Evolutionary conservation across 2,329 filamentous ascomycete genomes (phyloP), one percentile per base, ranked within the genome.

Genomic region (Sporothrix schenckii): DNA sequence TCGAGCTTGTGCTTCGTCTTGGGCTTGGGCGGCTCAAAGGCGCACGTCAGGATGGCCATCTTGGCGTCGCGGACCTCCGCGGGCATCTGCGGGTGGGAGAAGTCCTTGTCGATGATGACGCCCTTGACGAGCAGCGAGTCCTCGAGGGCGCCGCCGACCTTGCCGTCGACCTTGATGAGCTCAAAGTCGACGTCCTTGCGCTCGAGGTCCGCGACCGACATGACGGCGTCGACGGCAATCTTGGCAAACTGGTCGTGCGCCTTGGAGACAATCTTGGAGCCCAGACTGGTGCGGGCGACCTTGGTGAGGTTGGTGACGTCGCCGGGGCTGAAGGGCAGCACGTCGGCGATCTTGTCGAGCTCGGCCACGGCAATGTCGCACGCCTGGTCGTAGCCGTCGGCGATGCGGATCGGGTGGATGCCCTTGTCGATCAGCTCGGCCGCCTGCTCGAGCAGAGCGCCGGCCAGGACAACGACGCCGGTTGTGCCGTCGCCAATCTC

Each of bases 1-100:
- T 99, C 95, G 73, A 99, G 88, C 86, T 97, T 97, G 83, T 99
- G 95, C 88, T 99, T 99, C 63, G 95, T 99, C 88, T 99, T 99
- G 75, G 95, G 95, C 87, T 99, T 99, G 66, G 95, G 95, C 44
- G 95, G 95, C 84, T 99, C 95, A 79, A 99, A 99, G 4, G 95
- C 93, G 80, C 95, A 99, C 67, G 95, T 99, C 72, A 99, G 84
- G 77, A 99, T 99, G 76, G 95, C 95, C 78, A 99, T 89, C 85
- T 97, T 98, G 78, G 95, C 96, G 81, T 99, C 93, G 76, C 86
- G 88, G 74, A 99, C 94, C 82, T 97, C 93, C 66, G 91, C 92
- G 13, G 95, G 95, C 95, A 99, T 99, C 83, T 99, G 95, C 14
- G 95, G 95, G 81, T 99, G 95, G 49, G 95, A 98, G 81, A 99